Base-by-base conservation (phyloP, 129 eudicot species). In the Artemisia tridentata region DNA sequence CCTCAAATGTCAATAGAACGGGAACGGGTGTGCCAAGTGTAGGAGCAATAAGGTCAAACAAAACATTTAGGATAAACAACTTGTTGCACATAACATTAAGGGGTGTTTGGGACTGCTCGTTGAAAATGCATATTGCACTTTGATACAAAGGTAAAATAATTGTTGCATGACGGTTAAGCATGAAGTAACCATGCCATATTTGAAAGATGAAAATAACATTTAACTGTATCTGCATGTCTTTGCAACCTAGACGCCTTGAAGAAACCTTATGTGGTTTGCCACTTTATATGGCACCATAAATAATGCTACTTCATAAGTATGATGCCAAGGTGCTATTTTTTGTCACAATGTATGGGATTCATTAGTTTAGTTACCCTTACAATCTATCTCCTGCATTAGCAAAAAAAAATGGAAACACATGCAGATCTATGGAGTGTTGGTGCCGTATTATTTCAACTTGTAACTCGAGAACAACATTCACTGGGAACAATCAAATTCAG, bases 211-310 rank as follows among this genome's bases (percentile, higher is more conserved):
- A 19, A 29, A 17, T 70, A 20, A 46, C 56, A 13, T 50, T 70
- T 27, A 19, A 5, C 65, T 67, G 69, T 70, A 56, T 66, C 72
- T 77, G 52, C 86, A 92, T 95, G 77, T 89, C 98, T 77, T 79
- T 89, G 75, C 95, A 89, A 76, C 95, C 95, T 80, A 85, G 85
- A 80, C 85, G 84, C 54, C 95, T 92, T 82, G 98, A 95, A 31
- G 92, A 92, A 79, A 92, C 98, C 69, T 70, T 92, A 75, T 92
- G 98, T 73, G 98, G 96, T 64, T 92, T 96, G 31, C 98, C 96
- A 11, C 84, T 88, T 47, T 88, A 88, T 69, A 88, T 88, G 92
- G 96, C 96, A 71, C 92, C 92, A 45, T 91, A 88, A 78, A 84
- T 86, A 57, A 88, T 88, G 96, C 92, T 85, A 77, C 87, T 83